Evolutionary conservation across 768 basidiomycete genomes (phyloP).

Genomic region (Hortiboletus campestris): DNA sequence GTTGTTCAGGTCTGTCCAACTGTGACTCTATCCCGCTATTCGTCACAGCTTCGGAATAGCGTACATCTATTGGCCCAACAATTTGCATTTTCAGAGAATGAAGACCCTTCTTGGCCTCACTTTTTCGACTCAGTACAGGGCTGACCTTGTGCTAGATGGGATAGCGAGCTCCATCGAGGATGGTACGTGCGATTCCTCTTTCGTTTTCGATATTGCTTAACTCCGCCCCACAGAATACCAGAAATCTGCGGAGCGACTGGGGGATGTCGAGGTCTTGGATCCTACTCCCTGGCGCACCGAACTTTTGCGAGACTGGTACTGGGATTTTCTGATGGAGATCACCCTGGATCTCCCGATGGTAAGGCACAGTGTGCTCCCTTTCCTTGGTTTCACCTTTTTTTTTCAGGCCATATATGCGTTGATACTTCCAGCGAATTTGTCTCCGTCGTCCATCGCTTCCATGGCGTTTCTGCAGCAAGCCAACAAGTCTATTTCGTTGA

Average conservation of each 20-base stretch:
- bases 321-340: conserved; percentile 32
- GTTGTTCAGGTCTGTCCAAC: conserved; percentile 33
- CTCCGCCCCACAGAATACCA: conserved; percentile 34
- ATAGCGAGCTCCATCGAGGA: conserved; percentile 27
- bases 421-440: conserved; percentile 20
- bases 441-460: conserved; percentile 30
- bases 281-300: conserved; percentile 20
- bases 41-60: conserved; percentile 22
- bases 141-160: conserved; percentile 39
- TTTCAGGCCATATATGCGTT: conserved; percentile 27
- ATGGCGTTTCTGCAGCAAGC: conserved; percentile 38
- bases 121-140: conserved; percentile 36
- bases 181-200: conserved; percentile 22
- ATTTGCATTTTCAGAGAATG: conserved; percentile 38
- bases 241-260: conserved; percentile 31
- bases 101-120: conserved; percentile 38
- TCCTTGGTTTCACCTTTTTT: neutral
- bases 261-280: conserved; percentile 28
- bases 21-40: neutral
- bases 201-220: neutral
- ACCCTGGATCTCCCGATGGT: conserved; percentile 38
- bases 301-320: conserved; percentile 34
- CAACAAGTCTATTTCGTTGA: conserved; percentile 17
- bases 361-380: neutral
- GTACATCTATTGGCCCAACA: conserved; percentile 41